These are phyloP conservation scores for Podospora tetraspora DNA, from an alignment of 495 filamentous ascomycete genomes.

Conservation along the genomic window DNA sequence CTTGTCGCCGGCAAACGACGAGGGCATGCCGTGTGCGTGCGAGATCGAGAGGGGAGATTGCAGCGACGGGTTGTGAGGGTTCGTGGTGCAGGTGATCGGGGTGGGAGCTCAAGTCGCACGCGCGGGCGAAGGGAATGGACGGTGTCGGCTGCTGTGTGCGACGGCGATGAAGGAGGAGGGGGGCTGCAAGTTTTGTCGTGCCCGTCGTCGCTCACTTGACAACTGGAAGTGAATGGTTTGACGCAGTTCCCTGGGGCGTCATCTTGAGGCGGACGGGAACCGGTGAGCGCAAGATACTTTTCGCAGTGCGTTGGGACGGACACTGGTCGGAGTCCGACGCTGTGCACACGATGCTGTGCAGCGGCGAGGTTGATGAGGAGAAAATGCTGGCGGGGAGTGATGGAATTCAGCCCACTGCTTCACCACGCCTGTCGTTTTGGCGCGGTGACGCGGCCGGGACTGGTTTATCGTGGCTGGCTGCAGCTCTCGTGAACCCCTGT, in stretches of 20 bases:
- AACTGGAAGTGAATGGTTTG: neutral
- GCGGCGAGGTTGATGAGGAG: neutral
- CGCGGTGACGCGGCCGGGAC: neutral
- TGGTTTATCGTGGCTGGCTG: neutral
- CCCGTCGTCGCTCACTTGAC: neutral
- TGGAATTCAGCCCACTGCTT: neutral
- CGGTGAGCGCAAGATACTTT: neutral
- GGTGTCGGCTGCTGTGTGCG: neutral
- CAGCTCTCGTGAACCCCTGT: neutral
- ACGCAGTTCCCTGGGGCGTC: neutral
- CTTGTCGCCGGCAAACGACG: slow-evolving; percentile 3
- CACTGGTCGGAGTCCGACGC: neutral
- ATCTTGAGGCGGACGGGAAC: neutral
- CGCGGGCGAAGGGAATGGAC: neutral
- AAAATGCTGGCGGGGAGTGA: neutral
- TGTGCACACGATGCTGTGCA: neutral
- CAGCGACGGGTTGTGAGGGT: neutral
- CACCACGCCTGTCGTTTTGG: neutral
- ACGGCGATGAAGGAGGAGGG: neutral
- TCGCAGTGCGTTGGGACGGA: neutral
- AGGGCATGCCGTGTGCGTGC: neutral
- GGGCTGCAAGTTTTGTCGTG: neutral
- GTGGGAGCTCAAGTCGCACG: neutral
- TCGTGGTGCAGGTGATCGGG: neutral
- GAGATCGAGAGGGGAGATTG: neutral